Base-by-base conservation (phyloP, 225 moss, liverwort and hornwort species). In the Marchantia paleacea region DNA sequence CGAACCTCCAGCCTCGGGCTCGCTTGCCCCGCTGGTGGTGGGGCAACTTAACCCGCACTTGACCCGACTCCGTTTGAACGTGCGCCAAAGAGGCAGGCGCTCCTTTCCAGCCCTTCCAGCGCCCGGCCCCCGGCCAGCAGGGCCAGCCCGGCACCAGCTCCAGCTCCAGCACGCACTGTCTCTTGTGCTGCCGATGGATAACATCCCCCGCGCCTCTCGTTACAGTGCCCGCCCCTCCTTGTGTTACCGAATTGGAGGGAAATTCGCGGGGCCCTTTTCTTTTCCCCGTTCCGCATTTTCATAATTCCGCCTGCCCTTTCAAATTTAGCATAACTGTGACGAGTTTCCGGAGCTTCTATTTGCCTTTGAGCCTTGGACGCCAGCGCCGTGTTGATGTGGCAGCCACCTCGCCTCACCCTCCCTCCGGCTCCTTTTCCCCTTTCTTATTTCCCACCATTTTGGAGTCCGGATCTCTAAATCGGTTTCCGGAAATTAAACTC, bases 1-100 rank as follows among this genome's bases (percentile, higher is more conserved):
- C 79, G 79, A 79, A 70, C 69, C 79, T 79, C 60, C 54, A 79
- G 78, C 78, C 51, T 78, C 78, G 78, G 78, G 9, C 12, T 12
- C 52, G 18, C 49, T 75, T 26, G 24, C 22, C 76, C 52, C 61
- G 47, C 39, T 20, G 65, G 78, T 63, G 51, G 50, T 66, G 61
- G 53, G 64, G 25, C 64, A 20, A 25, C 64, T 13, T 66, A 50
- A 52, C 63, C 62, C 62, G 49, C 22, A 50, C n/a, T 57, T 75
- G 53, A 77, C 77, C 63, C 48, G 77, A 64, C 52, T 62, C 50
- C 55, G 51, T 78, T 78, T 78, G 78, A 78, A 78, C 78, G 78
- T 78, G 78, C 78, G 65, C 65, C 64, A 52, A 66, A 52, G 49
- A 78, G 78, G 77, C 77, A 64, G 64, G 77, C 77, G 76, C 73